Evolutionary conservation across 2,329 filamentous ascomycete genomes (phyloP), one percentile per base, ranked within the genome.

Genomic region (Pseudogymnoascus sp.): DNA sequence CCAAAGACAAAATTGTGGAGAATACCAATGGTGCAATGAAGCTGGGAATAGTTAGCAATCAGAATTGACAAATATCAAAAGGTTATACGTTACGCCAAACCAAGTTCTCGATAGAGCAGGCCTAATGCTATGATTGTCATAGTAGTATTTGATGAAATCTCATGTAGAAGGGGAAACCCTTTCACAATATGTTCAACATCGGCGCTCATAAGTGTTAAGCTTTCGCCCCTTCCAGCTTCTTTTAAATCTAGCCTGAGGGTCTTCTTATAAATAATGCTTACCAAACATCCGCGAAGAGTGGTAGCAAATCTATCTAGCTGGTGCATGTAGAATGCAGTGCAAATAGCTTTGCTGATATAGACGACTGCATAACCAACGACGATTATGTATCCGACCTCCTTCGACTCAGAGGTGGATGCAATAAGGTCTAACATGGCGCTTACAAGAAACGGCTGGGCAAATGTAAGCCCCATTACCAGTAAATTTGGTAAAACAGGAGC

Each of bases 161-260:
- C 69, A 59, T 71, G 67, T 9, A 70, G 34, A 23, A 62, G 58
- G 28, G 60, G 69, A 26, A 73, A 63, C 1, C 71, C 73, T 26
- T 71, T 68, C 6, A 70, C 63, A 34, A 76, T 74, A n/a, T 70
- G 69, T 12, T 75, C 73, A 7, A 74, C 72, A 69, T 75, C 73
- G n/a, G 73, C 71, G 57, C 73, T 74, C 73, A 75, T 75, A 58
- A 75, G 68, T 3, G 73, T 75, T 13, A 52, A 19, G 6, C 45
- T 52, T 19, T 52, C 45, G 9, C 45, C 45, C n/a, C 10, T 52
- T 18, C 26, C 26, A 13, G 45, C 45, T 13, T 52, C 45, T 6
- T 52, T 52, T 30, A 52, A 5, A 52, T 52, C 45, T 7, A 52
- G 45, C 23, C 26, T 30, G 9, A 33, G 45, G 2, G 67, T 70